Evolutionary conservation across 495 filamentous ascomycete genomes (phyloP).

Genomic region (Cercophora sp.): DNA sequence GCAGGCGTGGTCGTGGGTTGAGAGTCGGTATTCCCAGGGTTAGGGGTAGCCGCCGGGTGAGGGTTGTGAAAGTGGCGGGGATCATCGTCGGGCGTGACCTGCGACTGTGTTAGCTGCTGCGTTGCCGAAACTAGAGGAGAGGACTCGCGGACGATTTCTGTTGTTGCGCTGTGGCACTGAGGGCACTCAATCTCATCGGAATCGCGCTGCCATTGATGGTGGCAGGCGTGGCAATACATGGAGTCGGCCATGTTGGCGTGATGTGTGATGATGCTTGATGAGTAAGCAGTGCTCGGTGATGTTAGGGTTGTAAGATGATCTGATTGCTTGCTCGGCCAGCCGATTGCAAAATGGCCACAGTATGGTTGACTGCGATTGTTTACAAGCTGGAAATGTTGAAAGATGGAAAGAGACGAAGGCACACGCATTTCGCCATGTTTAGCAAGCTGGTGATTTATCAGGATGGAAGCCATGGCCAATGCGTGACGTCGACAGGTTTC

Average conservation of each 20-base stretch:
- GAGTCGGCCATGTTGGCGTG: constrained; percentile 10
- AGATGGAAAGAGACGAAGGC: not conserved
- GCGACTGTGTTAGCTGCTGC: constrained; percentile 5
- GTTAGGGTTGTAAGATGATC: not conserved
- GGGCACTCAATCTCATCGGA: constrained; percentile 23
- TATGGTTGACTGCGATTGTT: not conserved
- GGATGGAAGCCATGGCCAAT: not conserved
- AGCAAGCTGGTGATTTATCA: not conserved
- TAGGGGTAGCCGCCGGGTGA: not conserved
- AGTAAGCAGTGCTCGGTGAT: not conserved
- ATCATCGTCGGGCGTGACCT: constrained; percentile 21
- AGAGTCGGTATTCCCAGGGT: not conserved
- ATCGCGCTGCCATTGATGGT: constrained; percentile 21
- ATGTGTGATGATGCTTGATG: constrained; percentile 1
- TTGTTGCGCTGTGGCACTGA: constrained; percentile 17
- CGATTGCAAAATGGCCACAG: no score
- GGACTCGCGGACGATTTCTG: constrained; percentile 23
- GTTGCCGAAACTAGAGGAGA: not conserved
- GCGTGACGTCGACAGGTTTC: not conserved
- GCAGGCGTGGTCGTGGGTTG: not conserved
- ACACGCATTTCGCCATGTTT: not conserved
- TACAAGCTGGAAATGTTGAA: not conserved
- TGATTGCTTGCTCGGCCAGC: not conserved
- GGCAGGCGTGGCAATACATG: constrained; percentile 28
- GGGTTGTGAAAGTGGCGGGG: constrained; percentile 23